Evolutionary conservation across 495 filamentous ascomycete species (phyloP).

Genomic region (Hypoxylon trugodes): DNA sequence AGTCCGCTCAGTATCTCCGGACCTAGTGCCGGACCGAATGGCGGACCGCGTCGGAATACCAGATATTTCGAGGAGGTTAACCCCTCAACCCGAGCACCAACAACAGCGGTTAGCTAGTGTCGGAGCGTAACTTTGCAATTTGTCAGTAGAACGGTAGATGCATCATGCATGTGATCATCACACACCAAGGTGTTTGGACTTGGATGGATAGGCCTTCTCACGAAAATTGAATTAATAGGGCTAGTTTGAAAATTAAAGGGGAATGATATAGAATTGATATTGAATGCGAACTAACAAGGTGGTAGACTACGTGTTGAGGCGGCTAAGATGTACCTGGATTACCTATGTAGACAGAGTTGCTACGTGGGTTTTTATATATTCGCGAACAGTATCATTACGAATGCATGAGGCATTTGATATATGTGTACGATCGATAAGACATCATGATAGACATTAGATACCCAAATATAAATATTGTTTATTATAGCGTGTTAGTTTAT

Average conservation of each 20-base stretch:
- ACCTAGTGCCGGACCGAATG: constrained; percentile 74
- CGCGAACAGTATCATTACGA: not conserved
- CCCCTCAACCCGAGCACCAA: constrained; percentile 53
- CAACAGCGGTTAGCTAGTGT: constrained; percentile 43
- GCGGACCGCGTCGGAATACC: constrained; percentile 68
- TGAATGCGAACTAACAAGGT: constrained; percentile 3
- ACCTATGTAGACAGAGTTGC: constrained; percentile 9
- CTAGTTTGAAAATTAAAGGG: constrained; percentile 11
- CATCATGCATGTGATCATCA: constrained; percentile 7
- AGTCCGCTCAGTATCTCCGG: constrained; percentile 58
- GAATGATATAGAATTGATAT: constrained; percentile 9
- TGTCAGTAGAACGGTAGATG: constrained; percentile 7
- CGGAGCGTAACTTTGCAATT: constrained; percentile 28
- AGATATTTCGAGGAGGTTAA: constrained; percentile 52
- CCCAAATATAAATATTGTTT: constrained; percentile 30
- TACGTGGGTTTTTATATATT: constrained; percentile 9
- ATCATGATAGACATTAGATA: constrained; percentile 27
- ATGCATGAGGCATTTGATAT: not conserved
- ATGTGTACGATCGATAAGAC: not conserved
- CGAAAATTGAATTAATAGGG: constrained; percentile 6
- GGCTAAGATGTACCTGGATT: too few species aligned
- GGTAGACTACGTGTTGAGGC: constrained; percentile 10
- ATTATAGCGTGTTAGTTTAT: not conserved
- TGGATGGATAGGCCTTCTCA: constrained; percentile 3
- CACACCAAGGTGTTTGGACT: not conserved